Evolutionary conservation across 441 rosid genomes (phyloP).

Genomic region (Erodium trifolium): DNA sequence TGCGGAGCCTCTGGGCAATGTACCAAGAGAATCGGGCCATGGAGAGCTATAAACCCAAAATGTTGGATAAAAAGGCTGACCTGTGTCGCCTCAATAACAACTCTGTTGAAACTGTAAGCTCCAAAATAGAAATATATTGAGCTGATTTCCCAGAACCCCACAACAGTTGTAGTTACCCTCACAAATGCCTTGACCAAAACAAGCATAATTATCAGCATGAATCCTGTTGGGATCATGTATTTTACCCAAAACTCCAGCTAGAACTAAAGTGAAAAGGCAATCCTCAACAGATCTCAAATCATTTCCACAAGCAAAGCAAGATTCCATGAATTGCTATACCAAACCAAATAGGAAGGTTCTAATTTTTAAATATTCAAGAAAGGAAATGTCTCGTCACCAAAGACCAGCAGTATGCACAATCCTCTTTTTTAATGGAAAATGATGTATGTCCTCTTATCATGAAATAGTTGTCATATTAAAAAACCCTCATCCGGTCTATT

Average conservation of each 20-base stretch:
- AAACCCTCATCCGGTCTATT: background rate
- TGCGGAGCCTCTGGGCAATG: background rate
- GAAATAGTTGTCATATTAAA: background rate
- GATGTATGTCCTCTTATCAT: background rate
- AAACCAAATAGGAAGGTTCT: background rate
- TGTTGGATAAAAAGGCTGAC: constrained; percentile 6
- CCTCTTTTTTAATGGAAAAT: background rate
- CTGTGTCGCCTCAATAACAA: constrained; percentile 4
- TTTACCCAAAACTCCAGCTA: background rate
- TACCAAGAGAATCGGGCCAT: background rate
- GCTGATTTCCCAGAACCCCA: constrained; percentile 3
- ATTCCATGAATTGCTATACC: background rate
- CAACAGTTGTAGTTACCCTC: constrained; percentile 1
- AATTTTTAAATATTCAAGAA: background rate
- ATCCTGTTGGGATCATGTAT: background rate
- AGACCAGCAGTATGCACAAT: background rate
- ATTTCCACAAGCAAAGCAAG: background rate
- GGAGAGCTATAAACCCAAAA: background rate
- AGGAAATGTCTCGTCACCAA: background rate
- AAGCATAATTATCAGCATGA: background rate
- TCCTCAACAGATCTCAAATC: background rate
- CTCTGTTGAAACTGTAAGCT: background rate
- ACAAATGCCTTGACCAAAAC: constrained; percentile 7
- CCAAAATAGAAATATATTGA: background rate
- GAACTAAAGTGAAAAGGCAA: background rate